A percentile compares a stretch with the other conserved stretches of the same genome.
phyloP scores from a whole-genome alignment of 2,329 filamentous ascomycete species.

The Pseudocercospora pini-densiflorae region DNA sequence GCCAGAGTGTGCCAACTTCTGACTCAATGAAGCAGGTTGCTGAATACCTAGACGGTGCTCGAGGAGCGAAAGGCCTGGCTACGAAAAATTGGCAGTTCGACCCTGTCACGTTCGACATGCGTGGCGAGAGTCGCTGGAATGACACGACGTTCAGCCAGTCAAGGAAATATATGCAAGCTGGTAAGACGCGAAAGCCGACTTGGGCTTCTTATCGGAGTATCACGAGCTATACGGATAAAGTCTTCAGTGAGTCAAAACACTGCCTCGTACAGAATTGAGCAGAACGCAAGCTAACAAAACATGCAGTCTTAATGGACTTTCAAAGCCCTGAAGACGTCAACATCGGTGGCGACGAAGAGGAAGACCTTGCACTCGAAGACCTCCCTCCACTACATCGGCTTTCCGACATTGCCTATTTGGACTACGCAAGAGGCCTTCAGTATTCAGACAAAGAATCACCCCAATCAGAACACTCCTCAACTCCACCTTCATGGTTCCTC shows the following conservation, averaged over 20 bases:
- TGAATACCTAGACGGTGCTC: no score
- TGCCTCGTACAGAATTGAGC: neutral
- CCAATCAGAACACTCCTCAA: no score
- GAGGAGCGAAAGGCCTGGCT: no score
- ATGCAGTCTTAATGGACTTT: neutral
- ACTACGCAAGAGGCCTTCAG: neutral
- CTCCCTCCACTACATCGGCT: neutral
- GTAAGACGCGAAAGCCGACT: neutral
- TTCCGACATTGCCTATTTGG: neutral
- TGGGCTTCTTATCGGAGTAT: neutral
- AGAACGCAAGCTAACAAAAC: neutral
- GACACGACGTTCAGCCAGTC: neutral
- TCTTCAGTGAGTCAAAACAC: neutral
- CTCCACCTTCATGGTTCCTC: neutral
- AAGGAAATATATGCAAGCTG: neutral
- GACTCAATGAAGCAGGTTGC: no score
- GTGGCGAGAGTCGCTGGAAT: neutral
- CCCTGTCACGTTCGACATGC: no score
- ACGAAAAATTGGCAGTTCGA: no score
- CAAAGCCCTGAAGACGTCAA: neutral
- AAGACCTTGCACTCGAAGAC: neutral
- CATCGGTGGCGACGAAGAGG: neutral
- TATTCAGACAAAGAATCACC: no score
- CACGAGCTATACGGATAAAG: neutral
- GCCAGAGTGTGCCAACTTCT: no score